Evolutionary conservation across 2,329 filamentous ascomycete genomes (phyloP), one percentile per base, ranked within the genome.

Genomic region (Colletotrichum sp.): DNA sequence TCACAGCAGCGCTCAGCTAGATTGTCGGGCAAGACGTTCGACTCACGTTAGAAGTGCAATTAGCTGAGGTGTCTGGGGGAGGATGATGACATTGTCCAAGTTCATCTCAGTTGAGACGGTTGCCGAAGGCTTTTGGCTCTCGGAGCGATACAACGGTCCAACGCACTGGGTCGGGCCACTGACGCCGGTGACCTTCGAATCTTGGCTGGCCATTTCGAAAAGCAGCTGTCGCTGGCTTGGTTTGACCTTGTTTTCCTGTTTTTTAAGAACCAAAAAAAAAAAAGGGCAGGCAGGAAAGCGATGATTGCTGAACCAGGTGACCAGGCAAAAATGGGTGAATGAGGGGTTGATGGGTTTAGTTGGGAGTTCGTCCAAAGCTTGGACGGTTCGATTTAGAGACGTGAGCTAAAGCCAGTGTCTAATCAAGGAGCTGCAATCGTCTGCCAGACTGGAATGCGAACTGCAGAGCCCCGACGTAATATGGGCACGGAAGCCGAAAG

Each of bases 31-130:
- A 43, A 24, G 36, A 60, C 30, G 68, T 71, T 79, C 79, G 78
- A 81, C 96, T 90, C 92, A 98, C 97, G 97, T 98, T 86, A 99
- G 91, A 79, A 99, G 91, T 79, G 97, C 96, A 87, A 99, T 99
- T 79, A 99, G 91, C 89, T 99, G 97, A 65, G 97, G 96, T 13
- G 97, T 98, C 87, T 99, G 97, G 34, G 95, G 92, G 61, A 99
- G 89, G 78, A 98, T 94, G 83, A 96, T 94, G 79, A 99, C 95
- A 88, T 98, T 98, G 77, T 96, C 93, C 81, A 95, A 93, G 60
- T 92, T 87, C 52, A 98, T 93, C 76, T 92, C 90, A 72, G 93
- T 96, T 14, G 97, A 99, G 57, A 99, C 94, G 4, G 96, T 99
- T 14, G 96, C 96, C 74, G 91, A 94, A 55, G 95, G 96, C 83